Percentiles rank a stretch among this genome's conserved stretches.
phyloP scores from a whole-genome alignment of 805 yeast species.

The baker's yeast (Saccharomyces cerevisiae) region DNA sequence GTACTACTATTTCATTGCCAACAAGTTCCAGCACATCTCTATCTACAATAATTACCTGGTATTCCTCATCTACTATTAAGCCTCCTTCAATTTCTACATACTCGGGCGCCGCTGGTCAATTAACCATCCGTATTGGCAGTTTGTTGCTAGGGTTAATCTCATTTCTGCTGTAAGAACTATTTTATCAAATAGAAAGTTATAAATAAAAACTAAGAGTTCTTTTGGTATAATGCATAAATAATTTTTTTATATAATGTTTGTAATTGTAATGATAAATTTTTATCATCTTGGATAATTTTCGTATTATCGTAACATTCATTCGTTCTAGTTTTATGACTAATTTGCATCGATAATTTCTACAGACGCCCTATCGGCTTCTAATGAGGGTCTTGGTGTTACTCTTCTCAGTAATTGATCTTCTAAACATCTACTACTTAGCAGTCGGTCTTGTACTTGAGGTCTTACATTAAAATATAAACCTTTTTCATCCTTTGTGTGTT shows the following conservation, averaged over 20 bases:
- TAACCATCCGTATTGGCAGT: slow-evolving; percentile 9
- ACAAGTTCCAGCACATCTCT: neutral
- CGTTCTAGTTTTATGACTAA: neutral
- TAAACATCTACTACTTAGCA: slow-evolving; percentile 29
- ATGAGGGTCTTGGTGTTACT: slow-evolving; percentile 26
- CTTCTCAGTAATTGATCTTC: slow-evolving; percentile 27
- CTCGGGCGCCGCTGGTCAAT: slow-evolving; percentile 11
- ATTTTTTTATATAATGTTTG: neutral
- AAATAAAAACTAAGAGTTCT: neutral
- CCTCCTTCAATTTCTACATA: slow-evolving; percentile 2
- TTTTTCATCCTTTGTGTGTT: slow-evolving; percentile 28
- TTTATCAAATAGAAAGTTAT: neutral
- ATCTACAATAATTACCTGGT: neutral
- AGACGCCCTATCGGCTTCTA: slow-evolving; percentile 8
- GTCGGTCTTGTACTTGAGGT: slow-evolving; percentile 33
- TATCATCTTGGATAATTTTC: neutral
- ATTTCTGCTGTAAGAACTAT: neutral
- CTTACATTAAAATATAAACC: slow-evolving; percentile 44
- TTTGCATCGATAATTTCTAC: neutral
- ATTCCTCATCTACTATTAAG: neutral
- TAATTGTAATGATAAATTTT: neutral
- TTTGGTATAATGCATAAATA: neutral
- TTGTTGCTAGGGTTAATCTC: slow-evolving; percentile 7
- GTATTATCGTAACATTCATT: neutral
- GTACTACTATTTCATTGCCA: neutral